Conservation (phyloP, 306 rosid genomes). For the Begonia fuchsioides region DNA sequence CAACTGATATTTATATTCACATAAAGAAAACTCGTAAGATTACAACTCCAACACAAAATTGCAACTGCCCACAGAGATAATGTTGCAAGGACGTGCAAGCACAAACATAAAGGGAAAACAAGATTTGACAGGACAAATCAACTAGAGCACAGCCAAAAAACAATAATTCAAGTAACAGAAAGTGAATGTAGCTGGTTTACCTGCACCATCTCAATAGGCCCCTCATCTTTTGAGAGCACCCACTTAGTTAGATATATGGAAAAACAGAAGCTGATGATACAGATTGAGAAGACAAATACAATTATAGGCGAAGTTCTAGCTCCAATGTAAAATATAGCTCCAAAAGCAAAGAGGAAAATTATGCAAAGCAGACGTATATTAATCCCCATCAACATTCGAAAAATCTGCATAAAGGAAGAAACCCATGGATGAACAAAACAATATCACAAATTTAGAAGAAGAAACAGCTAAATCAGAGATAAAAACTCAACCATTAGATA, state of each 20-base stretch:
- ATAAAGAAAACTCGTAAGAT: too few relatives aligned
- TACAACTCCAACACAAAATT: too few relatives aligned
- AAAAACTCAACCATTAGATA: not conserved
- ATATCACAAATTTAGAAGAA: not conserved
- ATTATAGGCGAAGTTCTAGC: conserved; percentile 81
- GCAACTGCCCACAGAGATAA: too few relatives aligned
- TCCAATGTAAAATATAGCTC: conserved; percentile 72
- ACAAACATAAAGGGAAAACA: too few relatives aligned
- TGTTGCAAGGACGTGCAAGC: too few relatives aligned
- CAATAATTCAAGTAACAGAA: too few relatives aligned
- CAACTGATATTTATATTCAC: too few relatives aligned
- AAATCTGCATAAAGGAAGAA: conserved; percentile 43
- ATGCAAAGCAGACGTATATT: conserved; percentile 56
- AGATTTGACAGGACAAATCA: too few relatives aligned
- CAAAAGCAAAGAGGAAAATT: conserved; percentile 54
- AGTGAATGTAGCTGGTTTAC: conserved; percentile 14
- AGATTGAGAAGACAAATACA: conserved; percentile 73
- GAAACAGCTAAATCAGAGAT: not conserved
- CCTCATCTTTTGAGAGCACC: conserved; percentile 98
- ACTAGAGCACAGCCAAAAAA: too few relatives aligned
- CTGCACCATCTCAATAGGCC: conserved; percentile 97
- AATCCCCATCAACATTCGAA: conserved; percentile 57
- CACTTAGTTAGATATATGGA: conserved; percentile 67
- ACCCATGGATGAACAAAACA: too few relatives aligned
- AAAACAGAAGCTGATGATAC: conserved; percentile 80